Base-by-base conservation (phyloP, 352 stramenopile genomes). In the Phytophthora vignae region DNA sequence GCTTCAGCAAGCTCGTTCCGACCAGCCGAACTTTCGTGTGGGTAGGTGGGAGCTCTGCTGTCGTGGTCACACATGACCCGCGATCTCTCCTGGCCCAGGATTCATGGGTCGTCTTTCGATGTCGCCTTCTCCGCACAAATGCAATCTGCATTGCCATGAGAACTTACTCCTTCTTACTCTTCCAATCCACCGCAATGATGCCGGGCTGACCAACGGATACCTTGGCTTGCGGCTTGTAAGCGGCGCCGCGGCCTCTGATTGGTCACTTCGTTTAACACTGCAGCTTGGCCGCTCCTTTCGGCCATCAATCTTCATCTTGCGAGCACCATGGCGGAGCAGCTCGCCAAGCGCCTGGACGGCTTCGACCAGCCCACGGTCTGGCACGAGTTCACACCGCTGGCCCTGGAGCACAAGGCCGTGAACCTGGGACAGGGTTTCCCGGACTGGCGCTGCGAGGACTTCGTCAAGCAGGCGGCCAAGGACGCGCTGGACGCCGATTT, bases 391-490 rank as follows among this genome's bases (percentile, higher is more conserved):
- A 98, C 92, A 38, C 87, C 92, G 55, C 78, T 98, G 27, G 90
- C 94, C 12, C 77, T 90, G 48, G 69, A 97, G 77, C 82, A 98
- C 73, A 69, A 90, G 57, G 92, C 93, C 22, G 83, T 98, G n/a
- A 98, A 99, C 76, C 79, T 99, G 25, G 93, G 89, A 0, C 96
- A 99, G 78, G 96, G 96, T 25, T 99, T 99, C 78, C 84, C 87
- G 9, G 87, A 97, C 76, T 99, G 97, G 97, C 90, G 82, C 50
- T 98, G 93, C 70, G 90, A 97, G 60, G 82, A 93, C 21, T 99
- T 99, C 66, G 83, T 99, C 55, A 98, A 98, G 63, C 88, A 96
- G 29, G 96, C 93, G 56, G 94, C 95, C 55, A 98, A 98, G 64
- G 84, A 92, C 65, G 96, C 96, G 46, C 85, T 98, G 33, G 85